Evolutionary conservation across 202 grass and related monocot species (phyloP).

Genomic region (Schoenoplectus triqueter): DNA sequence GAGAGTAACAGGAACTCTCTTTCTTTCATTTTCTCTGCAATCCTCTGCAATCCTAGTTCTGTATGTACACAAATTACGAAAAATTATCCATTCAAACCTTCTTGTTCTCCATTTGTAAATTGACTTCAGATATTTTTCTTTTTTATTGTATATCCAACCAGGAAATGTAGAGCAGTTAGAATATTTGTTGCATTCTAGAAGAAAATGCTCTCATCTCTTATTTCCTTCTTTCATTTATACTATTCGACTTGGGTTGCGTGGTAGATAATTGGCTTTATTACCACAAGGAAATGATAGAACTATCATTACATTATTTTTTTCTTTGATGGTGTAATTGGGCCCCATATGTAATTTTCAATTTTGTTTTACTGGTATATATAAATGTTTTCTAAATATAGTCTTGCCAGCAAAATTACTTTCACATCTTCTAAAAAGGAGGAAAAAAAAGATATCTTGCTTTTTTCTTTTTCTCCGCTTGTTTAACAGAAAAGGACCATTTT

Average conservation of each 20-base stretch:
- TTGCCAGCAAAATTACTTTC: background rate
- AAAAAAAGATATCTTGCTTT: background rate
- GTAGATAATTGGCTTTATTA: constrained; percentile 40
- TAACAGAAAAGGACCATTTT: background rate
- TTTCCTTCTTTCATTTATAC: constrained; percentile 16
- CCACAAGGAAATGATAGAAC: background rate
- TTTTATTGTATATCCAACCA: background rate
- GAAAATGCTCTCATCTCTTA: background rate
- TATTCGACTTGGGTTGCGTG: constrained; percentile 23
- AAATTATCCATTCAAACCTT: too few species aligned
- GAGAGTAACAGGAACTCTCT: constrained; percentile 18
- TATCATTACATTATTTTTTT: constrained; percentile 5
- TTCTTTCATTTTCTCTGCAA: background rate
- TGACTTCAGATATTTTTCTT: background rate
- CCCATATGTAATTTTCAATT: background rate
- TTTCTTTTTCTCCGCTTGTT: background rate
- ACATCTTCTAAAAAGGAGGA: background rate
- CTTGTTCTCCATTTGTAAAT: too few species aligned
- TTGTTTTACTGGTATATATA: background rate
- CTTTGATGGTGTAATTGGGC: background rate
- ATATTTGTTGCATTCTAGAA: constrained; percentile 16
- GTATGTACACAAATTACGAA: background rate
- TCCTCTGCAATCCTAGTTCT: constrained; percentile 19
- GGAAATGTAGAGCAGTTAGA: background rate
- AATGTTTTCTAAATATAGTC: constrained; percentile 8